Base-by-base conservation (phyloP, 495 filamentous ascomycete genomes). In the Hypoxylon intermedium region DNA sequence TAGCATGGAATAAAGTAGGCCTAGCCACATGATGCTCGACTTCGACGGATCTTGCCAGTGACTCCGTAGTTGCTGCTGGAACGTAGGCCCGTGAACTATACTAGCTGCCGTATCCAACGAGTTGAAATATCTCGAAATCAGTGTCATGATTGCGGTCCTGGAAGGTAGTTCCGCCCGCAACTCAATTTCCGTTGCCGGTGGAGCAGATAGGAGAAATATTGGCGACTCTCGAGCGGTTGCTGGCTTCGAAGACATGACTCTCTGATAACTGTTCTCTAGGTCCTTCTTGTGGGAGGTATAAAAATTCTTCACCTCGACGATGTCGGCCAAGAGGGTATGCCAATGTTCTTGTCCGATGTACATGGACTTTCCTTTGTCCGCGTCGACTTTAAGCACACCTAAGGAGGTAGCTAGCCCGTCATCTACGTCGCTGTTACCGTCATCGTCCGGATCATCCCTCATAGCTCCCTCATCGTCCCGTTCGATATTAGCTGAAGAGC, bases 331-430 rank as follows among this genome's bases (percentile, higher is more conserved):
- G 46, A 98, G 86, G 16, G 89, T 85, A 50, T 89, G 90, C 93
- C 94, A 98, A 72, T 98, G 91, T 18, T 88, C 87, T 53, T 92
- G 89, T 36, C 92, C 93, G 44, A 93, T 82, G 69, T 96, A 98
- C 69, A 89, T 84, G 1, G 89, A 87, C 72, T 92, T 93, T 18
- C 81, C 78, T 63, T 89, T 88, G 52, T 90, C 91, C 49, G 88
- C 83, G 51, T 90, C 84, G 56, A 98, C 89, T 67, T 89, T 96
- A 75, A 98, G 85, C 34, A 93, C 81, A 33, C 94, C 94, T 51
- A 98, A 85, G 4, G 90, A 93, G 52, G 88, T 89, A 12, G 89
- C 86, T 9, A 95, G 84, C 4, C 72, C 72, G 36, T 92, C 89
- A 60, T 97, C 94, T 4, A 91, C 87, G 58, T 98, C 94, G 69